phyloP scores from a whole-genome alignment of 2,329 filamentous ascomycete genomes.

The Hymenoscyphus linearis region DNA sequence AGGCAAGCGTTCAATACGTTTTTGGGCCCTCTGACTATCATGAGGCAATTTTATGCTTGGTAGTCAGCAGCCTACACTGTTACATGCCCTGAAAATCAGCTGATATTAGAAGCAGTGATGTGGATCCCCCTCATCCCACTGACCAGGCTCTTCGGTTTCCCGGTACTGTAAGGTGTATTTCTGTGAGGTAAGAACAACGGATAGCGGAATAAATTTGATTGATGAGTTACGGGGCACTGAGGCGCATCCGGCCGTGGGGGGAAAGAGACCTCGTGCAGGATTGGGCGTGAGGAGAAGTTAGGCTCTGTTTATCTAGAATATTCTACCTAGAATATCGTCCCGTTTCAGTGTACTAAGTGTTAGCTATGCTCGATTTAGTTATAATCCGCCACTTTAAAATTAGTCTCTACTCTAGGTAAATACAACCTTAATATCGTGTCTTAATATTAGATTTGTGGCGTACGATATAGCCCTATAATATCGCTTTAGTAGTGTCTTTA shows the following conservation, averaged over 20 bases:
- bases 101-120: constrained; percentile 6
- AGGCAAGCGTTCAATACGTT: constrained; percentile 8
- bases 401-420: too few species aligned
- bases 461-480: too few species aligned
- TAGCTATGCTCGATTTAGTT: too few species aligned
- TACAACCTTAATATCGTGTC: too few species aligned
- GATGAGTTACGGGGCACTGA: background rate
- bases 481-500: too few species aligned
- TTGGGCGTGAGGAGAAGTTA: constrained; percentile 10
- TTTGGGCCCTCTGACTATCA: constrained; percentile 14
- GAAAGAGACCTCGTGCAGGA: constrained; percentile 8
- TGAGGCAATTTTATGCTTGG: constrained; percentile 6
- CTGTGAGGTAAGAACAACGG: constrained; percentile 20
- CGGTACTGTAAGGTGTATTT: constrained; percentile 9
- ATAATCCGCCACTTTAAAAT: too few species aligned
- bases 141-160: constrained; percentile 3
- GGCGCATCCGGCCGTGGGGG: constrained; percentile 40
- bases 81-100: constrained; percentile 2
- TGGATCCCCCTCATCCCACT: constrained; percentile 4
- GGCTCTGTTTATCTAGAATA: too few species aligned
- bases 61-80: background rate
- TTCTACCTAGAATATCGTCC: too few species aligned
- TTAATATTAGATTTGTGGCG: too few species aligned
- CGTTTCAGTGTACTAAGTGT: too few species aligned
- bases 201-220: background rate